phyloP scores from a whole-genome alignment of 306 rosid genomes.

The Cajanus cajan region DNA sequence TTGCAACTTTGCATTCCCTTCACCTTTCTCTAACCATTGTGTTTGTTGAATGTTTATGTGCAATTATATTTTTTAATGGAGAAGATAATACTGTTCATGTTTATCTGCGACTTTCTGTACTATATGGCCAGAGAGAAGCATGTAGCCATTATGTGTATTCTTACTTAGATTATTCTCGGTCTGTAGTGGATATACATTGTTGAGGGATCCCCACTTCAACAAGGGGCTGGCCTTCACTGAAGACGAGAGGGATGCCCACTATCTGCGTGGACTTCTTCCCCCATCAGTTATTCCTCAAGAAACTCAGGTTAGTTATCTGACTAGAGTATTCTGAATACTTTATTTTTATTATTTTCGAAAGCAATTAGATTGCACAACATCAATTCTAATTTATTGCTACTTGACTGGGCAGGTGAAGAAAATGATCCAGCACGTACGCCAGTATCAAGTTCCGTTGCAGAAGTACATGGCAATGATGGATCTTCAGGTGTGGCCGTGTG shows the following conservation, averaged over 20 bases:
- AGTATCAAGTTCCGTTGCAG: constrained; percentile 88
- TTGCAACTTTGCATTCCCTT: neutral
- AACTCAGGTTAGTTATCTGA: constrained; percentile 62
- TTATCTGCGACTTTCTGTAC: neutral
- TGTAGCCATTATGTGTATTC: constrained; percentile 2
- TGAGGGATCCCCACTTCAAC: constrained; percentile 94
- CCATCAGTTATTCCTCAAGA: constrained; percentile 77
- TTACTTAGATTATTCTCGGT: constrained; percentile 5
- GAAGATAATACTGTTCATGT: too few species aligned
- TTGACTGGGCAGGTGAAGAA: constrained; percentile 73
- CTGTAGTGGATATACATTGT: constrained; percentile 78
- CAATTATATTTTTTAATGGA: too few species aligned
- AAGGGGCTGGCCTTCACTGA: constrained; percentile 94
- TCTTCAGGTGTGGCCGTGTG: constrained; percentile 75
- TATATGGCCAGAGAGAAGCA: neutral
- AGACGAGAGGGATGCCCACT: constrained; percentile 94
- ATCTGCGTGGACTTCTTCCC: constrained; percentile 96
- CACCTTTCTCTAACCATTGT: neutral
- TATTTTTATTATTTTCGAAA: neutral
- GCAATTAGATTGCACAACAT: neutral
- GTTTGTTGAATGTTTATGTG: constrained; percentile 16
- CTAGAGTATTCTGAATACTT: neutral
- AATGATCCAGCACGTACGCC: constrained; percentile 82
- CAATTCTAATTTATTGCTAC: neutral
- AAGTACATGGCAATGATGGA: constrained; percentile 97